Evolutionary conservation across 345 rosid genomes (phyloP).

Genomic region (Cardamine chenopodiifolia): DNA sequence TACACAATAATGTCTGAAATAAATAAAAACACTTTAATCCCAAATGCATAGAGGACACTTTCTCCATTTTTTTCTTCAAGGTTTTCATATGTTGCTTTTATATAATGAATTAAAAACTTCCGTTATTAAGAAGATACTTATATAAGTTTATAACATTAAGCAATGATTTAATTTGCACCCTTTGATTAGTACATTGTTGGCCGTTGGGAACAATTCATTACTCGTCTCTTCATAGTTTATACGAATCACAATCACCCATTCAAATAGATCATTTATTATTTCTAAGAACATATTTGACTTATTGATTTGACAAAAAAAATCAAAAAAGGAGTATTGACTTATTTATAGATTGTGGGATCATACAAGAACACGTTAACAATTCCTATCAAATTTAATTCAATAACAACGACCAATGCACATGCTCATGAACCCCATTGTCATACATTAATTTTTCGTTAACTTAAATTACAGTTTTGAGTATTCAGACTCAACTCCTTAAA

Average conservation of each 20-base stretch:
- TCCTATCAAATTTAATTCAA: neutral
- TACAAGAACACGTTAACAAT: constrained; percentile 2
- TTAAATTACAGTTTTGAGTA: neutral
- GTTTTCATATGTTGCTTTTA: neutral
- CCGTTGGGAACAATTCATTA: constrained; percentile 10
- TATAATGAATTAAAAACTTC: neutral
- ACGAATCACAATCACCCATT: neutral
- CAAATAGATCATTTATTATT: neutral
- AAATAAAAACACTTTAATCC: constrained; percentile 4
- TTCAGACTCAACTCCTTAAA: neutral
- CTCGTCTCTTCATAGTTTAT: neutral
- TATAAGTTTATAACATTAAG: neutral
- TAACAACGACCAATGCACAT: constrained; percentile 25
- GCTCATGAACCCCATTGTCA: constrained; percentile 4
- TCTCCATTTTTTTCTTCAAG: neutral
- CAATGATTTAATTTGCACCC: neutral
- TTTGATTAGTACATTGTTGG: constrained; percentile 2
- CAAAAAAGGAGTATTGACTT: neutral
- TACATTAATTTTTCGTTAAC: neutral
- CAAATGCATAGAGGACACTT: neutral
- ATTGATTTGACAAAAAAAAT: neutral
- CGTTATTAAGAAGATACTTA: neutral
- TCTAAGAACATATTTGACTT: too few species aligned
- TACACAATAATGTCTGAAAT: neutral
- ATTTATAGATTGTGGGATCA: constrained; percentile 19